These are phyloP conservation scores for Rutstroemia sp. DNA, from an alignment of 2,329 filamentous ascomycete genomes.

Conservation along the genomic window DNA sequence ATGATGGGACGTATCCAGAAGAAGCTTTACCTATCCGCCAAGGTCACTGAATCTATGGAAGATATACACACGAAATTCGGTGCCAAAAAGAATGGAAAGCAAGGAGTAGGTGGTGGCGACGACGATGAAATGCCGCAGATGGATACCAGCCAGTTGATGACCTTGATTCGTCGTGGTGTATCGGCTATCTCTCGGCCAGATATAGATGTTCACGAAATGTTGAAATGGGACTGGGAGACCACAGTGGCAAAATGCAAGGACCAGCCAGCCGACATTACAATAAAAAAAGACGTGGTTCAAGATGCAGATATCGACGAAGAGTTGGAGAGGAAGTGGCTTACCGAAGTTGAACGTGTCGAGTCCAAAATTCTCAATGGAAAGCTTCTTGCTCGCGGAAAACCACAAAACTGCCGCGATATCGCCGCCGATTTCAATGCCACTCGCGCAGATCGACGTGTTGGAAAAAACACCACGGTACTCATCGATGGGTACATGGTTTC, in stretches of 20 bases:
- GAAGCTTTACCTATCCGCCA: constrained; percentile 53
- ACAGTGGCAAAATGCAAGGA: constrained; percentile 47
- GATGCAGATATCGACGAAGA: constrained; percentile 31
- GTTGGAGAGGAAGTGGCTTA: constrained; percentile 48
- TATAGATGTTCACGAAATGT: constrained; percentile 47
- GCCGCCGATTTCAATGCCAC: constrained; percentile 28
- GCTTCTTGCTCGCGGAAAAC: constrained; percentile 34
- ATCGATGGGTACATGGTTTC: constrained; percentile 47
- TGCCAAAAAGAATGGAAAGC: constrained; percentile 24
- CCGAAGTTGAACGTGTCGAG: constrained; percentile 48
- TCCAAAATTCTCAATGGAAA: constrained; percentile 50
- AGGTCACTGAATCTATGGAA: constrained; percentile 52
- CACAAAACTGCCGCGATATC: constrained; percentile 29
- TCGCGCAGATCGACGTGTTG: constrained; percentile 41
- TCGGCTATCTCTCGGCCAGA: constrained; percentile 44
- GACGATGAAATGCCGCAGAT: constrained; percentile 44
- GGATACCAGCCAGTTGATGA: constrained; percentile 44
- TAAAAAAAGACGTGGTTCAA: constrained; percentile 27
- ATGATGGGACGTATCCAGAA: constrained; percentile 49
- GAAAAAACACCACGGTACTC: constrained; percentile 51
- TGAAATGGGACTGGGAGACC: constrained; percentile 47
- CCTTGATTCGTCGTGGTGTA: constrained; percentile 45
- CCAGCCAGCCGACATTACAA: constrained; percentile 36
- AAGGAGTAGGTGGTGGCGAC: constrained; percentile 8
- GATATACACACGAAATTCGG: constrained; percentile 38